Conservation (phyloP, 257 asterid species). For the Buddleja alternifolia region DNA sequence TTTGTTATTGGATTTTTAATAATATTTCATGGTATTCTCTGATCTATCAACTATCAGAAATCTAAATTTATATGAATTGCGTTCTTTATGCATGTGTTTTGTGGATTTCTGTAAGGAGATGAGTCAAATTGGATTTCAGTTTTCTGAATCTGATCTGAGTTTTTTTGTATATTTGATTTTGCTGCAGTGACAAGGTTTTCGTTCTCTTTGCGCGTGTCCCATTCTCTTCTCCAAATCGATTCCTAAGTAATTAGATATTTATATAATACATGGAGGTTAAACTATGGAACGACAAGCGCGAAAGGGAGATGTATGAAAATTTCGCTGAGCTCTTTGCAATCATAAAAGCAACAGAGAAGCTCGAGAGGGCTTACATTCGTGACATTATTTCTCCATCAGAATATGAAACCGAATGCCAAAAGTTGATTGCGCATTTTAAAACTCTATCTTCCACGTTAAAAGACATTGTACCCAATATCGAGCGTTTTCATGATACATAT, state of each 20-base stretch:
- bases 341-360: constrained; percentile 89
- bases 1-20: background rate
- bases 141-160: background rate
- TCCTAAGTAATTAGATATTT: background rate
- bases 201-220: constrained; percentile 96
- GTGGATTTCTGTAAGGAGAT: background rate
- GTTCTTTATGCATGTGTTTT: background rate
- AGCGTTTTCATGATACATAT: constrained; percentile 81
- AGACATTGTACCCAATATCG: constrained; percentile 80
- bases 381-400: constrained; percentile 67
- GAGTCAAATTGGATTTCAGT: background rate
- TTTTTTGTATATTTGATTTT: background rate
- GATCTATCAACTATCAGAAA: background rate
- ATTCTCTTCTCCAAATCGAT: constrained; percentile 82
- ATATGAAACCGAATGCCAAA: constrained; percentile 80
- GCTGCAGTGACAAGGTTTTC: constrained; percentile 42
- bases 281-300: constrained; percentile 98
- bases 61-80: background rate
- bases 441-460: constrained; percentile 77
- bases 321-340: constrained; percentile 91
- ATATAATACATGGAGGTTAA: constrained; percentile 77
- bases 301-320: constrained; percentile 91
- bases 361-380: constrained; percentile 86
- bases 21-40: background rate
- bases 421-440: constrained; percentile 79